Conservation (phyloP, 306 rosid species). For the Mucuna pruriens region DNA sequence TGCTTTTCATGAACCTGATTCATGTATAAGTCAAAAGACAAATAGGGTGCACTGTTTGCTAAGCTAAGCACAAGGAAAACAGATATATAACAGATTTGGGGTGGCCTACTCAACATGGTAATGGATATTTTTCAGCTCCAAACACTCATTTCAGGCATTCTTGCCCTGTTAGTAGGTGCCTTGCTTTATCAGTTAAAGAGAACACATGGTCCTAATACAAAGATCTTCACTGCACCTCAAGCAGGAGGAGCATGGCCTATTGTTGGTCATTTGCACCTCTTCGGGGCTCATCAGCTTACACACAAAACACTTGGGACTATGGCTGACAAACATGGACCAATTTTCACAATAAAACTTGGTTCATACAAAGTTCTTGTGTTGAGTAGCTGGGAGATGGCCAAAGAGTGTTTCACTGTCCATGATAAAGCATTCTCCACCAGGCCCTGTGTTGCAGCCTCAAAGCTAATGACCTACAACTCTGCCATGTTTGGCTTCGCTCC, state of each 20-base stretch:
- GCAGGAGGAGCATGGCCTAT: conserved; percentile 50
- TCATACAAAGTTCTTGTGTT: conserved; percentile 43
- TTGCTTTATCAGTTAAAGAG: conserved; percentile 35
- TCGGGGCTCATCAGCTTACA: conserved; percentile 28
- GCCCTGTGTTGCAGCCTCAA: conserved; percentile 43
- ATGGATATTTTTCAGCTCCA: conserved; percentile 26
- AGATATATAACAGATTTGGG: background rate
- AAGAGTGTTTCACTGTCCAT: conserved; percentile 50
- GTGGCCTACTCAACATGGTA: background rate
- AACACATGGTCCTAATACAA: conserved; percentile 8
- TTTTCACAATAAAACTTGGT: conserved; percentile 43
- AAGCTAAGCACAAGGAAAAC: background rate
- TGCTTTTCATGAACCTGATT: background rate
- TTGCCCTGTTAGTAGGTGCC: conserved; percentile 11
- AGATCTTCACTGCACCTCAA: conserved; percentile 39
- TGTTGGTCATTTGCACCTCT: conserved; percentile 49
- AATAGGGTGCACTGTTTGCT: background rate
- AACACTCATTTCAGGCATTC: conserved; percentile 29
- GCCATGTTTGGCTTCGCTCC: conserved; percentile 49
- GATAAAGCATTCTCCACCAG: conserved; percentile 49
- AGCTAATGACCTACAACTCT: conserved; percentile 35
- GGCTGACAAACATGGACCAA: conserved; percentile 51
- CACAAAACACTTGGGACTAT: conserved; percentile 42
- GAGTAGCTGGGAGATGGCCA: conserved; percentile 44
- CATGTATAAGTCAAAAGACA: background rate